Conservation (phyloP, 73 alveolate genomes). For the Tetrahymena elliotti region DNA sequence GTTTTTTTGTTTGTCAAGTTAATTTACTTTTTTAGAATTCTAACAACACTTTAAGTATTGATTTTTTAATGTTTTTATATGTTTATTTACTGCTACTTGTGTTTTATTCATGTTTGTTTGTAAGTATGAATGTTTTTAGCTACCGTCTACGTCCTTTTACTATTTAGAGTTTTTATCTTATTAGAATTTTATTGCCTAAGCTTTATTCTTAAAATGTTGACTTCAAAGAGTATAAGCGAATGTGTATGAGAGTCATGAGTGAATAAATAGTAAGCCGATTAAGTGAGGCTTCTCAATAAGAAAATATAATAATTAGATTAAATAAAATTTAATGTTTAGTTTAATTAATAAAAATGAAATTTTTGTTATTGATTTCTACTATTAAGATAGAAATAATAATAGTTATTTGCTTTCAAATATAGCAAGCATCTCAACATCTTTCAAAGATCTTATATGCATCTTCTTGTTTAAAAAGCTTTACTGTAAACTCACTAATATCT, state of each 20-base stretch:
- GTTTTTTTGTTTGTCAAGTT: neutral
- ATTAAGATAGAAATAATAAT: neutral
- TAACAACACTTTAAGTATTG: neutral
- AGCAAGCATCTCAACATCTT: neutral
- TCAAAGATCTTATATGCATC: neutral
- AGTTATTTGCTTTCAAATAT: neutral
- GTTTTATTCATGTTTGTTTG: neutral
- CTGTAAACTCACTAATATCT: neutral
- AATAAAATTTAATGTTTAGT: neutral
- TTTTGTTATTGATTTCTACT: neutral
- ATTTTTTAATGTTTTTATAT: no score
- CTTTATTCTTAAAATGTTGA: no score
- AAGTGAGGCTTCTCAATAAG: neutral
- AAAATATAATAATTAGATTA: no score
- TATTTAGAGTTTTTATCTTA: no score
- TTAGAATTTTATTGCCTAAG: neutral
- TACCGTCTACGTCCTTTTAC: neutral
- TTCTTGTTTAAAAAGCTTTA: neutral
- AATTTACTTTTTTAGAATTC: neutral
- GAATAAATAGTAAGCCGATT: neutral
- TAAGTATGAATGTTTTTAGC: neutral
- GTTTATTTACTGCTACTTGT: no score
- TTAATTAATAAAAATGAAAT: no score
- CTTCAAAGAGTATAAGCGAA: no score
- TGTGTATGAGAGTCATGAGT: no score